Percentiles rank a stretch among this genome's conserved stretches.
These are phyloP conservation scores for Multifurca ochricompacta DNA, from an alignment of 768 basidiomycete species.

Conservation along the genomic window DNA sequence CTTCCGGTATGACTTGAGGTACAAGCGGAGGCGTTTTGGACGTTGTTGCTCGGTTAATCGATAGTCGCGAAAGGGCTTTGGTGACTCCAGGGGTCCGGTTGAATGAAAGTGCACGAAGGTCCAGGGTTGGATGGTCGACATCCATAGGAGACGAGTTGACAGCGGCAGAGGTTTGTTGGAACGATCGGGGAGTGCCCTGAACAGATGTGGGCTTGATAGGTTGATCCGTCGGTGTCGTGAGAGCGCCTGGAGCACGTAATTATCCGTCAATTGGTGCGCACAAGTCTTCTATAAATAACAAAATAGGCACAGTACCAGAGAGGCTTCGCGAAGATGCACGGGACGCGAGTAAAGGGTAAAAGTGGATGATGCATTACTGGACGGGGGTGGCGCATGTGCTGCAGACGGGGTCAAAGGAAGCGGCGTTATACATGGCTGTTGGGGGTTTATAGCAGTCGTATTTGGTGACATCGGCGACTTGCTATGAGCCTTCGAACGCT, in stretches of 20 bases:
- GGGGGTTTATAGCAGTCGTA: neutral
- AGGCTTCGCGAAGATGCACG: neutral
- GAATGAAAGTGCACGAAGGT: conserved; percentile 14
- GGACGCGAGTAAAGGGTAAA: neutral
- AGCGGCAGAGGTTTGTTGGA: neutral
- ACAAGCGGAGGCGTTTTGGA: neutral
- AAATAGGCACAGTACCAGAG: neutral
- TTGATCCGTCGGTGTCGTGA: neutral
- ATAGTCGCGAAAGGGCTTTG: neutral
- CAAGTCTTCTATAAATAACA: neutral
- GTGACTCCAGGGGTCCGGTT: neutral
- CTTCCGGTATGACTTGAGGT: neutral
- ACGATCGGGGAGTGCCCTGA: neutral
- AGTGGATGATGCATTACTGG: neutral
- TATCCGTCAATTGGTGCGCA: neutral
- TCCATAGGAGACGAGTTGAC: conserved; percentile 3
- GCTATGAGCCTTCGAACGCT: neutral
- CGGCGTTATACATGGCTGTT: neutral
- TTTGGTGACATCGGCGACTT: neutral
- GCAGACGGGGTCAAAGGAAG: neutral
- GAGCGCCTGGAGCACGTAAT: neutral
- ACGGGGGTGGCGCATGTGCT: neutral
- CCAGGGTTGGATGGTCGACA: conserved; percentile 4
- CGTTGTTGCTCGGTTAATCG: neutral
- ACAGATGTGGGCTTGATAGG: neutral